These are phyloP conservation scores for Saturnispora mendoncae DNA, from an alignment of 805 yeast species.

Conservation along the genomic window DNA sequence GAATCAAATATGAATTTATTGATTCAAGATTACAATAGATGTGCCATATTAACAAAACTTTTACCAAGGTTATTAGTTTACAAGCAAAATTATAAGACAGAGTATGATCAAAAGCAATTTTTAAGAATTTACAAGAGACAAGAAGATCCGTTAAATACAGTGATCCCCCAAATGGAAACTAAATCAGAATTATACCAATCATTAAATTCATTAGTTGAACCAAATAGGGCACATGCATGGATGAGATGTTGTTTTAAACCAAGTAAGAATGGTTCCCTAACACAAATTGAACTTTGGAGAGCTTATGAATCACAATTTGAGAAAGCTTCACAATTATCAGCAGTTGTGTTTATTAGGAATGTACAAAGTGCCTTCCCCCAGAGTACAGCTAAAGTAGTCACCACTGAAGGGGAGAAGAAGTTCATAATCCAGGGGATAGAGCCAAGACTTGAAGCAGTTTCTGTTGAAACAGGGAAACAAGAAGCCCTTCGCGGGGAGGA, in stretches of 20 bases:
- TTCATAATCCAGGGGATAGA: constrained; percentile 92
- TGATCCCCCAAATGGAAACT: constrained; percentile 16
- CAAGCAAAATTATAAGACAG: constrained; percentile 33
- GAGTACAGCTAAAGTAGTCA: constrained; percentile 89
- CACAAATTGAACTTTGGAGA: constrained; percentile 94
- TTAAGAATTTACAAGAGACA: constrained; percentile 43
- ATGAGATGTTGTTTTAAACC: constrained; percentile 86
- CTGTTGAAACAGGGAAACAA: constrained; percentile 35
- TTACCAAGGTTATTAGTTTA: constrained; percentile 55
- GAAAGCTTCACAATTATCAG: constrained; percentile 65
- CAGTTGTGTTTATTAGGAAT: constrained; percentile 93
- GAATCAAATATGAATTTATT: constrained; percentile 51
- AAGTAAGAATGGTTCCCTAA: constrained; percentile 68
- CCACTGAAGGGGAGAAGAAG: constrained; percentile 52
- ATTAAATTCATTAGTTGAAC: constrained; percentile 65
- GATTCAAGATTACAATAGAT: constrained; percentile 38
- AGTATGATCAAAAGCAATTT: constrained; percentile 27
- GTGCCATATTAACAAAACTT: constrained; percentile 44
- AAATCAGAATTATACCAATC: constrained; percentile 42
- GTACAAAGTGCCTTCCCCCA: constrained; percentile 82
- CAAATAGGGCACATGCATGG: constrained; percentile 89
- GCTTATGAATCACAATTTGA: constrained; percentile 85
- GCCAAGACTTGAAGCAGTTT: constrained; percentile 61
- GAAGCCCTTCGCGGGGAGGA: constrained; percentile 27
- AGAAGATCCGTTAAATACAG: constrained; percentile 12